These are phyloP conservation scores for Leishmania tarentolae DNA, from an alignment of 208 protist genomes.

Conservation along the genomic window DNA sequence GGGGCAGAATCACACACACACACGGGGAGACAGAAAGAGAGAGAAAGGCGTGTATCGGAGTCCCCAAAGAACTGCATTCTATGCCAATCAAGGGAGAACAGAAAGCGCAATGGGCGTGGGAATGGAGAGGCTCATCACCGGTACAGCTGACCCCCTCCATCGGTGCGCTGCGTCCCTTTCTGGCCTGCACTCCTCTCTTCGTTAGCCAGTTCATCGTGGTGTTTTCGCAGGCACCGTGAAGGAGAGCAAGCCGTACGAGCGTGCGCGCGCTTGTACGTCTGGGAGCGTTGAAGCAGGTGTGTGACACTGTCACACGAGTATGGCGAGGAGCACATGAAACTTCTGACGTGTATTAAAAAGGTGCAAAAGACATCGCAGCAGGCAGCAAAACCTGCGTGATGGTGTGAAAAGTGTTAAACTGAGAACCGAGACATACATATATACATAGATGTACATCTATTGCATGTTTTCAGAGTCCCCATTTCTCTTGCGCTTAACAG, in stretches of 20 bases:
- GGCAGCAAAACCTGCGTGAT: background rate
- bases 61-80: background rate
- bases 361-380: background rate
- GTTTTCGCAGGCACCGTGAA: background rate
- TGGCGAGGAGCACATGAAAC: background rate
- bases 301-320: background rate
- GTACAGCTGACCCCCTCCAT: background rate
- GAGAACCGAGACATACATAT: background rate
- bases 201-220: background rate
- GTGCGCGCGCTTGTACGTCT: too few species aligned
- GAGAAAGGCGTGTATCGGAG: background rate
- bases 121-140: background rate
- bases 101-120: background rate
- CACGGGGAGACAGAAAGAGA: background rate
- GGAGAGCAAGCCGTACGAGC: too few species aligned
- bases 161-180: background rate
- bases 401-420: background rate
- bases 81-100: background rate
- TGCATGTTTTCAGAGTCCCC: background rate
- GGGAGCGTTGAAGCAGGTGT: background rate
- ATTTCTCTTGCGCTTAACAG: background rate
- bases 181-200: background rate
- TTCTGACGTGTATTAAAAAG: background rate
- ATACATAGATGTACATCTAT: too few species aligned
- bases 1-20: background rate